phyloP scores from a whole-genome alignment of 495 filamentous ascomycete genomes.

The Xanthoparmelia taractica region DNA sequence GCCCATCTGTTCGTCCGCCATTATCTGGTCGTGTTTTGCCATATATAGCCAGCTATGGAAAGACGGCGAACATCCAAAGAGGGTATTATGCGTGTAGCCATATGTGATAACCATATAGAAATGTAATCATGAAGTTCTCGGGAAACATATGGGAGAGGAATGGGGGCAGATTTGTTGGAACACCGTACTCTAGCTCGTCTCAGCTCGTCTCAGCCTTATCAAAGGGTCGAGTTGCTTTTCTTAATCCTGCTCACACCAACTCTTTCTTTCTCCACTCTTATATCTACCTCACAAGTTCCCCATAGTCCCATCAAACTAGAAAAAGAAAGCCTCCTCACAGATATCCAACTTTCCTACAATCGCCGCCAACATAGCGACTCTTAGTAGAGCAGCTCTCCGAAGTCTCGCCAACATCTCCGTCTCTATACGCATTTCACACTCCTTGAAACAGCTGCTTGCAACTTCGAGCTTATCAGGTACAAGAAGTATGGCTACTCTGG shows the following conservation, averaged over 20 bases:
- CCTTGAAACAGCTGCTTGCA: slow-evolving; percentile 2
- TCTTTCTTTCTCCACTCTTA: not conserved
- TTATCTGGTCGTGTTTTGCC: not conserved
- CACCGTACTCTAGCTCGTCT: too few relatives aligned
- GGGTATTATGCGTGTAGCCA: not conserved
- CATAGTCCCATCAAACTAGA: not conserved
- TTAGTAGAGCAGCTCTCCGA: slow-evolving; percentile 6
- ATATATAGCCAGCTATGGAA: not conserved
- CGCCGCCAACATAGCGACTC: slow-evolving; percentile 5
- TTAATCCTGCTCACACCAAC: not conserved
- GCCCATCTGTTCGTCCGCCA: not conserved
- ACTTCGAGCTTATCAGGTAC: not conserved
- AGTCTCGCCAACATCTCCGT: slow-evolving; percentile 7
- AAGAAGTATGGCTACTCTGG: slow-evolving; percentile 38
- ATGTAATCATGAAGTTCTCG: not conserved
- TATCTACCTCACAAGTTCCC: not conserved
- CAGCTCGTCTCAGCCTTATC: not conserved
- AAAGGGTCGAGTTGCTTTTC: not conserved
- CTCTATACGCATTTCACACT: not conserved
- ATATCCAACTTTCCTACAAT: not conserved
- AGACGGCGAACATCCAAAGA: not conserved
- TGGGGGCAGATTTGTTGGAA: too few relatives aligned
- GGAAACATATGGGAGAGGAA: not conserved
- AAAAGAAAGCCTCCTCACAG: not conserved
- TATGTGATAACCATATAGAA: not conserved